Base-by-base conservation (phyloP, 306 rosid species). In the Castanopsis chinensis region DNA sequence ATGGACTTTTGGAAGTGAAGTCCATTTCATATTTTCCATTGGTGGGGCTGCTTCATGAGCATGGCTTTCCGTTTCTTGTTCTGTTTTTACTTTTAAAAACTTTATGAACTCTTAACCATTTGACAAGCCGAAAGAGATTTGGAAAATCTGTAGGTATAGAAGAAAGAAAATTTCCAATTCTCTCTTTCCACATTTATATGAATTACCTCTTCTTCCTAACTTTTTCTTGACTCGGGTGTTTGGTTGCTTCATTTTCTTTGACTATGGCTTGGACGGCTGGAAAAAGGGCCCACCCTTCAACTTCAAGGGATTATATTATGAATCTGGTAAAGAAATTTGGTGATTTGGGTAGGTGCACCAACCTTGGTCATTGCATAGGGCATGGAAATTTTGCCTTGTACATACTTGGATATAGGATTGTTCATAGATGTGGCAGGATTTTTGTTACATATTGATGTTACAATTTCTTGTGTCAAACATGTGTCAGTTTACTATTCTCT, bases 1-100 rank as follows among this genome's bases (percentile, higher is more conserved):
- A 71, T 75, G 74, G 78, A 74, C 83, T 83, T 83, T 76, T 79
- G 53, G 76, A 56, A 72, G 82, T 79, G 0, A 35, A 59, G 77
- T 85, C 79, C 54, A 45, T 52, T 69, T 78, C 84, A 70, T 73
- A 55, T 43, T 63, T 72, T 61, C 35, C 54, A 7, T 28, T 58
- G 81, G 84, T 69, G 79, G 86, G 85, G 73, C 78, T 21, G 32
- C 72, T 71, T 76, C 71, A 65, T 58, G 25, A 19, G 35, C 17
- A 1, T n/a, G 52, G 17, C 70, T 35, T 68, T 68, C 8, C 45
- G 58, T 60, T 61, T 73, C 72, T 64, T 81, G 72, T 52, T 69
- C 53, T 56, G 55, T 63, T 60, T 25, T 83, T 75, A 53, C 84
- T 78, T 81, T 85, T 73, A 33, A 83, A 59, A 61, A 37, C 75